Conservation (phyloP, 2,329 filamentous ascomycete species). For the Claviceps africana region DNA sequence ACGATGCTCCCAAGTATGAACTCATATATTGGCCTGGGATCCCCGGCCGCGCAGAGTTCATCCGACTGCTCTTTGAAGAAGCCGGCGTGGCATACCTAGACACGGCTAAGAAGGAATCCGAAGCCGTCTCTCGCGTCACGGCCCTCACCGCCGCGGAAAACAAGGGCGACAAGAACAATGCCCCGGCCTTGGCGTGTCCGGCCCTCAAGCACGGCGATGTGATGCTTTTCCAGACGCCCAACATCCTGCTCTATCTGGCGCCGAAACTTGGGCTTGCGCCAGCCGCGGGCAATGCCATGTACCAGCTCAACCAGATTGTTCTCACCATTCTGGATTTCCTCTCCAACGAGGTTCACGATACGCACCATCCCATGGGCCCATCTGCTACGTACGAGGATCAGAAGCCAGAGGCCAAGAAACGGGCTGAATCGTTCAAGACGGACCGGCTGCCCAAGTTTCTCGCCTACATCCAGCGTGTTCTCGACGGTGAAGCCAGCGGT, state of each 20-base stretch:
- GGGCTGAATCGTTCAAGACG: conserved; percentile 42
- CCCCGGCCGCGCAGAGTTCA: conserved; percentile 60
- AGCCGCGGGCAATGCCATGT: conserved; percentile 28
- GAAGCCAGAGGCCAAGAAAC: conserved; percentile 48
- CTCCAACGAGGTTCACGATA: conserved; percentile 59
- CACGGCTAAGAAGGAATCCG: conserved; percentile 22
- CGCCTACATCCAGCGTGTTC: conserved; percentile 52
- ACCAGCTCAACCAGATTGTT: conserved; percentile 46
- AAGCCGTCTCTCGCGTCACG: conserved; percentile 38
- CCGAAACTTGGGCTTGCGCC: conserved; percentile 42
- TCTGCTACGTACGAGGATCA: conserved; percentile 60
- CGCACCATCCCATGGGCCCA: conserved; percentile 55
- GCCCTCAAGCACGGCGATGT: conserved; percentile 49
- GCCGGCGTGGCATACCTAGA: conserved; percentile 51
- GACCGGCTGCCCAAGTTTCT: conserved; percentile 59
- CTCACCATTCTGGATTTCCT: conserved; percentile 59
- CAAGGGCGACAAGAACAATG: conserved; percentile 40
- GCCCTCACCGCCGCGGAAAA: conserved; percentile 30
- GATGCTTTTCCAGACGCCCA: conserved; percentile 54
- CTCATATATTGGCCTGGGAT: conserved; percentile 59
- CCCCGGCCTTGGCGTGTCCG: conserved; percentile 53
- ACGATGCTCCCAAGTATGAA: conserved; percentile 41
- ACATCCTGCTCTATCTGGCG: conserved; percentile 59
- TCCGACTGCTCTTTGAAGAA: conserved; percentile 61
- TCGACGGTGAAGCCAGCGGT: conserved; percentile 39